Conservation (phyloP, 768 basidiomycete genomes). For the Naematelia encephala region DNA sequence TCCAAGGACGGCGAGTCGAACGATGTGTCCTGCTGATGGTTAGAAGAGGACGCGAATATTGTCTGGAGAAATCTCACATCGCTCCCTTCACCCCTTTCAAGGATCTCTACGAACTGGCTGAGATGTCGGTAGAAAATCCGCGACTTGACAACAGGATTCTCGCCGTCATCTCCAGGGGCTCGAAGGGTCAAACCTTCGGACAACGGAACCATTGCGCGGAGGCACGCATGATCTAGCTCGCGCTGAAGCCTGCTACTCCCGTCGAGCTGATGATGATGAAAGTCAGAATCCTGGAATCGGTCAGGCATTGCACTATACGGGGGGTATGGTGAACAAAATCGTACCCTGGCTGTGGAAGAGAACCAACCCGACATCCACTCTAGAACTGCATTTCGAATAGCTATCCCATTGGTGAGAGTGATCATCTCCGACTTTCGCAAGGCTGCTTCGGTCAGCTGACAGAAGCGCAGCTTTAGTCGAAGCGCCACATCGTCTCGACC, state of each 20-base stretch:
- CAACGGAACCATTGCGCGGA: constrained; percentile 71
- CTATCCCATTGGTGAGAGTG: constrained; percentile 61
- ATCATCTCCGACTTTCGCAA: constrained; percentile 64
- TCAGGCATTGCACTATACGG: constrained; percentile 1
- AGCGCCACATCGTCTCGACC: constrained; percentile 57
- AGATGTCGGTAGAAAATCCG: constrained; percentile 78
- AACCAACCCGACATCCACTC: constrained; percentile 81
- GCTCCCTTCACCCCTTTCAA: constrained; percentile 14
- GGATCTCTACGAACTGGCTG: constrained; percentile 54
- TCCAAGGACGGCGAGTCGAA: constrained; percentile 7
- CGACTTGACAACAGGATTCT: constrained; percentile 64
- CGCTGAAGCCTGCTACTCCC: constrained; percentile 14
- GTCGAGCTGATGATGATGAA: constrained; percentile 3
- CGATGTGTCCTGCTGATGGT: constrained; percentile 10
- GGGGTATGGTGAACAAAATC: constrained; percentile 34
- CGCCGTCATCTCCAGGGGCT: constrained; percentile 57
- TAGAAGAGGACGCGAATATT: neutral
- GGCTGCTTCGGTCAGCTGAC: constrained; percentile 65
- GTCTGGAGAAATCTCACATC: constrained; percentile 13
- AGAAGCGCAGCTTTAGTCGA: constrained; percentile 73
- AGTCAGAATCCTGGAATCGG: neutral
- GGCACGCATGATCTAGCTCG: constrained; percentile 70
- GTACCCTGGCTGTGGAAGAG: constrained; percentile 57
- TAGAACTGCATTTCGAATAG: constrained; percentile 66
- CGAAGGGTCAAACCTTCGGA: constrained; percentile 71